Conservation (phyloP, 306 rosid genomes). For the Benincasa hispida region DNA sequence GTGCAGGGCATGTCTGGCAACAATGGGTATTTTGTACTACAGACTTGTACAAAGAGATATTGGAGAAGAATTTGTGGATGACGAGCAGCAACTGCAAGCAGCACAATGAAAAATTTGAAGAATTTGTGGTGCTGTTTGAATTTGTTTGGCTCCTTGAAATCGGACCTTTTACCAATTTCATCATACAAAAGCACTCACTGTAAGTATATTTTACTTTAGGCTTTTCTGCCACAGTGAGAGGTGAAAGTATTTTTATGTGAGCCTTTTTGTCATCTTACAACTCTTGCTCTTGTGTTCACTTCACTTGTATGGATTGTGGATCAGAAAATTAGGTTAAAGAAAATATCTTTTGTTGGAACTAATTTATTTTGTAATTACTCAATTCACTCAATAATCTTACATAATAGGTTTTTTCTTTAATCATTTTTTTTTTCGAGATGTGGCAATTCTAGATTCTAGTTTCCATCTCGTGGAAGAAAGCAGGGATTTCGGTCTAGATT, state of each 20-base stretch:
- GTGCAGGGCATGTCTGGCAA: conserved; percentile 99
- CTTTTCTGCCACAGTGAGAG: neutral
- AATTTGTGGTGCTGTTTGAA: neutral
- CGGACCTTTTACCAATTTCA: neutral
- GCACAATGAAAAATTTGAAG: conserved; percentile 2
- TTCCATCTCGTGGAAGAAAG: no score
- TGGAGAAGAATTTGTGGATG: conserved; percentile 43
- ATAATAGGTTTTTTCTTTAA: neutral
- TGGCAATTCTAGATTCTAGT: neutral
- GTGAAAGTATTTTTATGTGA: neutral
- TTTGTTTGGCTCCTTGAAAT: neutral
- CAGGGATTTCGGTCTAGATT: no score
- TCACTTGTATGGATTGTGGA: conserved; percentile 8
- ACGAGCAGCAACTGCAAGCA: conserved; percentile 33
- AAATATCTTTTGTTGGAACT: neutral
- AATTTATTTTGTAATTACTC: conserved; percentile 11
- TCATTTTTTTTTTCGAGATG: neutral
- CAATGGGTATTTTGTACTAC: conserved; percentile 98
- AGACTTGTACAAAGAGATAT: conserved; percentile 78
- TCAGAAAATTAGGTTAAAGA: neutral
- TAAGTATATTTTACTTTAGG: neutral
- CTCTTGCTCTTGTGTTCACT: neutral
- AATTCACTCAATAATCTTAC: conserved; percentile 6
- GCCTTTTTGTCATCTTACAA: conserved; percentile 9
- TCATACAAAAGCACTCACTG: neutral